Conservation (phyloP, 2,329 filamentous ascomycete genomes). For the Stachybotrys elegans region DNA sequence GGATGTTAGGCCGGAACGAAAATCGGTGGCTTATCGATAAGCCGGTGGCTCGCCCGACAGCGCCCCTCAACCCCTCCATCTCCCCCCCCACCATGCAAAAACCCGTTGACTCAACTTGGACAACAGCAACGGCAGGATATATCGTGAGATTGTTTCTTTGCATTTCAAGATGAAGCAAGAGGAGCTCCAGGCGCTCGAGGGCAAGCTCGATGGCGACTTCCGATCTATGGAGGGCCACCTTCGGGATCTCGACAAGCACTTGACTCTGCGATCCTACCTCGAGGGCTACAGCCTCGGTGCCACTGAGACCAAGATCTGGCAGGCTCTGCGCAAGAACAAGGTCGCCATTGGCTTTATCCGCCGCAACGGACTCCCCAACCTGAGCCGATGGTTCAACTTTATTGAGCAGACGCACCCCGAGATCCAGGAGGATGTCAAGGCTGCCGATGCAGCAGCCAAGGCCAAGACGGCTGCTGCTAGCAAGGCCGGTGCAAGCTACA, state of each 20-base stretch:
- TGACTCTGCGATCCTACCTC: slow-evolving; percentile 81
- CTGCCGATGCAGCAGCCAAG: slow-evolving; percentile 61
- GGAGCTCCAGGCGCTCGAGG: slow-evolving; percentile 47
- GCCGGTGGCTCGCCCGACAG: slow-evolving; percentile 1
- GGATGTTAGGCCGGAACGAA: slow-evolving; percentile 17
- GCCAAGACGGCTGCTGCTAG: slow-evolving; percentile 64
- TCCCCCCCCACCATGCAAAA: slow-evolving; percentile 18
- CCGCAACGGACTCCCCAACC: slow-evolving; percentile 69
- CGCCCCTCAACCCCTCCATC: slow-evolving; percentile 15
- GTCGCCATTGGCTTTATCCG: slow-evolving; percentile 78
- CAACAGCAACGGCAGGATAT: neutral
- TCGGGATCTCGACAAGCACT: slow-evolving; percentile 75
- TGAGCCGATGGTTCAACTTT: slow-evolving; percentile 83
- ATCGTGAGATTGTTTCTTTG: slow-evolving; percentile 1
- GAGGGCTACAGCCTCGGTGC: slow-evolving; percentile 74
- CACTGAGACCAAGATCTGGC: slow-evolving; percentile 78
- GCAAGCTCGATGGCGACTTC: slow-evolving; percentile 59
- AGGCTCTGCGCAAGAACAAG: slow-evolving; percentile 75
- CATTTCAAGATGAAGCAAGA: slow-evolving; percentile 49
- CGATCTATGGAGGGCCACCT: slow-evolving; percentile 74
- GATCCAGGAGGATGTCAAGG: slow-evolving; percentile 65
- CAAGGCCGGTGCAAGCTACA: slow-evolving; percentile 81
- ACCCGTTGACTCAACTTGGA: slow-evolving; percentile 16
- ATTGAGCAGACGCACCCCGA: slow-evolving; percentile 78
- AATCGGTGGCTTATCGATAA: slow-evolving; percentile 18